phyloP scores from a whole-genome alignment of 2,329 filamentous ascomycete genomes.

The Ophiostoma montium region DNA sequence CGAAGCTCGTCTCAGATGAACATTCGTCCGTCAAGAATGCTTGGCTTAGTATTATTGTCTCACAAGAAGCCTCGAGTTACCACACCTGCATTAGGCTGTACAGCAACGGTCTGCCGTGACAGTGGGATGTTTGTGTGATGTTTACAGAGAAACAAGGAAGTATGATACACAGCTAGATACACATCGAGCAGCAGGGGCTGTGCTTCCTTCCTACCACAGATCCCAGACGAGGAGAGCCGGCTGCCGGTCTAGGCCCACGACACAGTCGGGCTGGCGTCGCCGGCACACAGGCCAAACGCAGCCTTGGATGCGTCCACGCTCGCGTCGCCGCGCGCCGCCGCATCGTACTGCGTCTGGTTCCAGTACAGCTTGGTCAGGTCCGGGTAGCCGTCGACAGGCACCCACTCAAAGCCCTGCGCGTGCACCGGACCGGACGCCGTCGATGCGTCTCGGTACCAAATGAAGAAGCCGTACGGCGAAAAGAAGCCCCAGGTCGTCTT shows the following conservation, averaged over 20 bases:
- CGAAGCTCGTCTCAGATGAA: too few relatives aligned
- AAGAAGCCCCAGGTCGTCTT: conserved; percentile 12
- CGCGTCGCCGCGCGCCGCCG: not conserved
- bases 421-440: conserved; percentile 1
- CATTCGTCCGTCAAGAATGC: too few relatives aligned
- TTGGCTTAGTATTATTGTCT: too few relatives aligned
- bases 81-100: too few relatives aligned
- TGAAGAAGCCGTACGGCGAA: conserved; percentile 6
- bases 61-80: too few relatives aligned
- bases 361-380: conserved; percentile 11
- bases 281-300: conserved; percentile 1
- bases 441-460: conserved; percentile 4
- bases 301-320: not conserved
- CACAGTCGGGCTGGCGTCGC: not conserved
- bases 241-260: not conserved
- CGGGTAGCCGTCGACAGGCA: conserved; percentile 1
- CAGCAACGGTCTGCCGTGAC: too few relatives aligned
- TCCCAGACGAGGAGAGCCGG: too few relatives aligned
- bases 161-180: too few relatives aligned
- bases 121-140: too few relatives aligned
- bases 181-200: too few relatives aligned
- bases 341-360: conserved; percentile 13
- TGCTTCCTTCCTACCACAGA: too few relatives aligned
- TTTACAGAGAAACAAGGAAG: too few relatives aligned
- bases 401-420: conserved; percentile 10